Percentiles rank a stretch among this genome's conserved stretches.
Evolutionary conservation across 2,329 filamentous ascomycete species (phyloP).

Genomic region (Trichoderma simmonsii): DNA sequence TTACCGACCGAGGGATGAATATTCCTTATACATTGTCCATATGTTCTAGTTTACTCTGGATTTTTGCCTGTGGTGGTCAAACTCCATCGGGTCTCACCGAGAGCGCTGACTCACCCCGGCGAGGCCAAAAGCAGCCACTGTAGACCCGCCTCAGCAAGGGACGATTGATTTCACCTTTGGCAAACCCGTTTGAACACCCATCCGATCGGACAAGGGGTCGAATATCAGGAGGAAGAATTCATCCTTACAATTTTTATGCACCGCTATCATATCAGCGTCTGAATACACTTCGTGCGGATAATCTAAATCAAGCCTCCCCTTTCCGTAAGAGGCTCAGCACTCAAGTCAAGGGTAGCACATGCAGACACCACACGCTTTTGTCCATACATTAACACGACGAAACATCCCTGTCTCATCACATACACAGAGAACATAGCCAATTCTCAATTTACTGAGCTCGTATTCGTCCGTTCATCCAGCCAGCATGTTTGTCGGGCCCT

Average conservation of each 20-base stretch:
- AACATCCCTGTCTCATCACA: not conserved
- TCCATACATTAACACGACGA: not conserved
- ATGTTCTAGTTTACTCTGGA: not conserved
- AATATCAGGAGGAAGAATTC: not conserved
- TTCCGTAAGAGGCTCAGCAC: not conserved
- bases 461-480: not conserved
- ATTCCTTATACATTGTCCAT: too few species aligned
- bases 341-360: not conserved
- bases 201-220: not conserved
- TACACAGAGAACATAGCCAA: not conserved
- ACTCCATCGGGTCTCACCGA: not conserved
- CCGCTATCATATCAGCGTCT: too few species aligned
- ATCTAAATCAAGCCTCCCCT: too few species aligned
- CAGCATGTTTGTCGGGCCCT: constrained; percentile 33
- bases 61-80: not conserved
- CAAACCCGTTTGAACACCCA: not conserved
- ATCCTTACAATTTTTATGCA: too few species aligned
- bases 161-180: not conserved
- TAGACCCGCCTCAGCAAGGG: not conserved
- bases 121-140: not conserved
- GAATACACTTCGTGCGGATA: too few species aligned
- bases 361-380: not conserved
- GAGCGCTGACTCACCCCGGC: constrained; percentile 3
- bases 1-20: too few species aligned
- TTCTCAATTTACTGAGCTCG: not conserved